Base-by-base conservation (phyloP, 2,329 filamentous ascomycete genomes). In the Neofusicoccum umdonicola region DNA sequence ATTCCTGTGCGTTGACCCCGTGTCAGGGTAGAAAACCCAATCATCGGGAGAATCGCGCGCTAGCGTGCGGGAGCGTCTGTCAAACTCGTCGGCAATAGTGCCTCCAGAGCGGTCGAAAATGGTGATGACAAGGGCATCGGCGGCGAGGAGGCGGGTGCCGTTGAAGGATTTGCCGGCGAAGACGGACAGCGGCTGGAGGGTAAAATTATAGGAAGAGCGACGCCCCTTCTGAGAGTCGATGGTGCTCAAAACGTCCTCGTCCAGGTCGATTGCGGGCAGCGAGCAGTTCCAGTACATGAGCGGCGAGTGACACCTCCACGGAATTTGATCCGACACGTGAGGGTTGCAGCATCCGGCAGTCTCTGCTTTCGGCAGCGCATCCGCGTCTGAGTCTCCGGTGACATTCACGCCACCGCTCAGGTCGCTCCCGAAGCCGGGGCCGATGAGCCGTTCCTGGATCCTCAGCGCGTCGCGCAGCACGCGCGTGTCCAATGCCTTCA, bases 301-400 rank as follows among this genome's bases (percentile, higher is more conserved):
- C 1, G 91, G 90, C n/a, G 91, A 93, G 70, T 93, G 90, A 71
- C 91, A 91, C 69, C 91, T 90, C 90, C 90, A 92, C 3, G 87
- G 50, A 15, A 42, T 54, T 50, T 17, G 17, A 3, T 50, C 35
- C 4, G 44, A 50, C 6, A 60, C 47, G 35, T 71, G 52, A 12
- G 67, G 60, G 15, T 68, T 69, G 62, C 62, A 64, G 11, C 62
- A 64, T 12, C 44, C 52, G 19, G 27, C 57, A 11, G 42, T 27
- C 19, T 39, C 34, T 11, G 47, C 51, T 1, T 45, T 41, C 17
- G n/a, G 35, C 68, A 68, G 39, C 63, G 64, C 15, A 66, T 58
- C 54, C 27, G 58, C 44, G 67, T 69, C 51, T 69, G 56, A 2
- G 62, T 68, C 57, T 72, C 69, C 58, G 37, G 56, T 60, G 56